A percentile compares a stretch with the other conserved stretches of the same genome.
Evolutionary conservation across 2,329 filamentous ascomycete genomes (phyloP).

Genomic region (Clonostachys sp.): DNA sequence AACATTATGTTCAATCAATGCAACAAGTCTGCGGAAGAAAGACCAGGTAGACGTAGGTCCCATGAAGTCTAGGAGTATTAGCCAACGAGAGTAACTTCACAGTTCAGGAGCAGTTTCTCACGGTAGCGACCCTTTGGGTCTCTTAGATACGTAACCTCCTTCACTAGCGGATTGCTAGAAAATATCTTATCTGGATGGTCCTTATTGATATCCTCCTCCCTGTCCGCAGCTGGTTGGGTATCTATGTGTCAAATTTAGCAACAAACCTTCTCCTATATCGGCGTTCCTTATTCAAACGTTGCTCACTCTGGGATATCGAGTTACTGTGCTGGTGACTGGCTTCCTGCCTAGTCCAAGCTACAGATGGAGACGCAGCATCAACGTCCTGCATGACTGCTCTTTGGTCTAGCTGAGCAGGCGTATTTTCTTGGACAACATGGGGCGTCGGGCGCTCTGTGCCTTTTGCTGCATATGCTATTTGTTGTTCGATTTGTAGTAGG

Average conservation of each 20-base stretch:
- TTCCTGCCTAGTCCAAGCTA: not conserved
- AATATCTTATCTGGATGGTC: not conserved
- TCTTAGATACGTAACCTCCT: not conserved
- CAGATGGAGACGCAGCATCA: not conserved
- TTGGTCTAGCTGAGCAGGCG: not conserved
- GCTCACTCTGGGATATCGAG: too few relatives aligned
- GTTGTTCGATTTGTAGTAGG: not conserved
- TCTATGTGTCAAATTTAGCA: too few relatives aligned
- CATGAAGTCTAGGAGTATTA: not conserved
- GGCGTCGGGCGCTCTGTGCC: too few relatives aligned
- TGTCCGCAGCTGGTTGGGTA: not conserved
- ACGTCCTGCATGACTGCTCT: not conserved
- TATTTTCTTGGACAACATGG: not conserved
- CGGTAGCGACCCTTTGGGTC: conserved; percentile 1
- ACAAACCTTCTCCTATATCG: too few relatives aligned
- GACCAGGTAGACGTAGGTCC: conserved; percentile 1
- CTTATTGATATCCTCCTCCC: not conserved
- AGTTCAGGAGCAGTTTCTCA: not conserved
- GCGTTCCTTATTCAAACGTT: too few relatives aligned
- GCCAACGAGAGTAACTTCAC: not conserved
- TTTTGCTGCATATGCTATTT: not conserved
- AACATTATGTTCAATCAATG: not conserved
- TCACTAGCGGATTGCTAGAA: not conserved
- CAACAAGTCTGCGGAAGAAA: conserved; percentile 1
- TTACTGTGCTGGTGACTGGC: not conserved